Conservation (phyloP, 345 rosid species). For the Trapa incisa region DNA sequence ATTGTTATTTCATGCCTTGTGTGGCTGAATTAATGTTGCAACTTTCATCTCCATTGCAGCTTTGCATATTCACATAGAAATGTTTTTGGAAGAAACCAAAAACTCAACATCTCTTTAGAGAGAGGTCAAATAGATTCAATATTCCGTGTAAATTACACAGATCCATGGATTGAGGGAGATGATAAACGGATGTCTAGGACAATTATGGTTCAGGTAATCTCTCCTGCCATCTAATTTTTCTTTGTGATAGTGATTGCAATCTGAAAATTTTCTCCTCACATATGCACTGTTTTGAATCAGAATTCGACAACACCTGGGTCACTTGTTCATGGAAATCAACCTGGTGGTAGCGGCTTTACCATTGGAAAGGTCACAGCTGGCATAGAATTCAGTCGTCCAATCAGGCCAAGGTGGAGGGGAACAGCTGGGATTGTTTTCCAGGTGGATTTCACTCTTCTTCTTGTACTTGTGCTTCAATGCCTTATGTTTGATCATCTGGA, state of each 20-base stretch:
- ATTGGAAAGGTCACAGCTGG: slow-evolving; percentile 78
- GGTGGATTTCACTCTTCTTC: slow-evolving; percentile 22
- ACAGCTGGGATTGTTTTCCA: slow-evolving; percentile 76
- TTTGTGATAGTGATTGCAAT: neutral
- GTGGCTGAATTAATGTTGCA: neutral
- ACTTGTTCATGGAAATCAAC: slow-evolving; percentile 81
- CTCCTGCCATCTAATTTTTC: neutral
- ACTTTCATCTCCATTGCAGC: slow-evolving; percentile 32
- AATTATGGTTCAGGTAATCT: slow-evolving; percentile 71
- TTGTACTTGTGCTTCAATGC: neutral
- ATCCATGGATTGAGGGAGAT: slow-evolving; percentile 98
- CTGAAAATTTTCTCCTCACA: neutral
- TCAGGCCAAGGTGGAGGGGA: slow-evolving; percentile 96
- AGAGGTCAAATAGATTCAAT: slow-evolving; percentile 93
- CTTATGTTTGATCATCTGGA: slow-evolving; percentile 1
- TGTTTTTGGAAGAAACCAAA: slow-evolving; percentile 87
- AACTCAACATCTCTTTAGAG: slow-evolving; percentile 77
- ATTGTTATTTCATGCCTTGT: neutral
- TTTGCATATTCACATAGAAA: slow-evolving; percentile 95
- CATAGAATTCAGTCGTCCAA: slow-evolving; percentile 74
- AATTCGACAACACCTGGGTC: slow-evolving; percentile 95
- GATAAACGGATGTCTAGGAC: slow-evolving; percentile 90
- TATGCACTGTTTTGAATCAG: slow-evolving; percentile 14
- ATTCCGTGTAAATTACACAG: slow-evolving; percentile 82
- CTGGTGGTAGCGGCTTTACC: slow-evolving; percentile 52